Base-by-base conservation (phyloP, 1,284 basidiomycete species). In the Wolfiporia cocos region DNA sequence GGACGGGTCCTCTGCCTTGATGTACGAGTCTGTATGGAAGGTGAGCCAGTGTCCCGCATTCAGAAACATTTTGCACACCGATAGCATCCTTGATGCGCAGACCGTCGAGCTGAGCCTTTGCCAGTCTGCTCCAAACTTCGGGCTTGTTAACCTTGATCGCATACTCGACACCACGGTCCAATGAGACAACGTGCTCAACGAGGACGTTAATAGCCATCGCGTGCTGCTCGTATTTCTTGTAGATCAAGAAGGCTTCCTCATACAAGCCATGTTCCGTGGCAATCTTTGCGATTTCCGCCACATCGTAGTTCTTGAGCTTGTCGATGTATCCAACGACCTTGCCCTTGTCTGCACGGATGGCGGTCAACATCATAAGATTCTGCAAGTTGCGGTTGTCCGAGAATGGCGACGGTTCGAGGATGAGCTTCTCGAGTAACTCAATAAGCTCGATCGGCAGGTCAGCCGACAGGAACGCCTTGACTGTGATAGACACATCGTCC, bases 301-400 rank as follows among this genome's bases (percentile, higher is more conserved):
- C 78, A 58, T 99, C 95, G 62, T 98, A 99, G 60, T 94, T 93
- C 61, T 91, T 79, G 17, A 99, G 78, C 64, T 95, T 95, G 74
- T 95, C 93, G 72, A 99, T 99, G 67, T 98, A 99, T 36, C 86
- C 85, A 59, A 98, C 93, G 30, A 99, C 96, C 69, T 97, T 97
- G 64, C 93, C 94, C 73, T 96, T 97, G 71, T 99, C 96, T 17
- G 95, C 92, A 49, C 94, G 88, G 57, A 99, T 91, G 29, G 96
- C 93, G 3, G 96, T 99, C 47, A 99, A 75, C 59, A 99, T 76
- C 49, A 99, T 70, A 48, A 99, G 73, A 65, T 96, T 96, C 71
- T 97, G 93, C 26, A 98, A 74, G 61, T 92, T 95, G 58, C 82
- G 82, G 72, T 99, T 99, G 68, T 99, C 95, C 59, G 86, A 92